These are phyloP conservation scores for Phycomyces blakesleeanus DNA, from an alignment of 192 early-diverging fungal species.

Conservation along the genomic window DNA sequence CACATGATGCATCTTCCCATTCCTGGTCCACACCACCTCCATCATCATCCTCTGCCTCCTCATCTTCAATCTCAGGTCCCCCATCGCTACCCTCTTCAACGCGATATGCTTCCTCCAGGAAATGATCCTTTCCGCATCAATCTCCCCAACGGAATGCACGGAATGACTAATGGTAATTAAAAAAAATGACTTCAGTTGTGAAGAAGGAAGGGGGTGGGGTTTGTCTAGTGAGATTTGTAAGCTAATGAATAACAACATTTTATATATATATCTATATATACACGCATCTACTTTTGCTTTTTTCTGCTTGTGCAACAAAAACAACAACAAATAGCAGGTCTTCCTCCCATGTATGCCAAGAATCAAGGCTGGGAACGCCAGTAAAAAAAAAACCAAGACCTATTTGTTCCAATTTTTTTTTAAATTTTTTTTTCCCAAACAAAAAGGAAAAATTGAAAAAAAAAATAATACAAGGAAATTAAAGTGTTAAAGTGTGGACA, in stretches of 20 bases:
- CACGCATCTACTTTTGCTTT: no score
- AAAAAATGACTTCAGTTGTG: no score
- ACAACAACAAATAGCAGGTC: no score
- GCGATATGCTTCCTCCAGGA: constrained; percentile 18
- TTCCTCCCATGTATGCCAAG: constrained; percentile 20
- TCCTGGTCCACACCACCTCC: constrained; percentile 5
- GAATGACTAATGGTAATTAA: constrained; percentile 22
- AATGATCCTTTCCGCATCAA: not conserved
- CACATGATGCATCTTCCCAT: constrained; percentile 2
- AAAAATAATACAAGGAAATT: no score
- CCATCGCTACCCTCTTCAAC: constrained; percentile 7
- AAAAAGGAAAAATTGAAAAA: no score
- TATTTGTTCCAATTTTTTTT: no score
- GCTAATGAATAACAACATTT: not conserved
- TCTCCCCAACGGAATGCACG: constrained; percentile 9
- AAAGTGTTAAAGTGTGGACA: no score
- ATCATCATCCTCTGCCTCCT: constrained; percentile 3
- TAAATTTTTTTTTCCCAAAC: no score
- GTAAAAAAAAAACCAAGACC: constrained; percentile 2
- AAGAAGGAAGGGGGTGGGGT: no score
- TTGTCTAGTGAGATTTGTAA: no score
- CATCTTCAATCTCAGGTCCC: constrained; percentile 11
- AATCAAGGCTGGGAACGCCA: constrained; percentile 16
- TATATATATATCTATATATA: no score
- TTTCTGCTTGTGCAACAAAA: no score